Evolutionary conservation across 1,284 basidiomycete species (phyloP), one percentile per base, ranked within the genome.

Genomic region (Exobasidium rhododendri): DNA sequence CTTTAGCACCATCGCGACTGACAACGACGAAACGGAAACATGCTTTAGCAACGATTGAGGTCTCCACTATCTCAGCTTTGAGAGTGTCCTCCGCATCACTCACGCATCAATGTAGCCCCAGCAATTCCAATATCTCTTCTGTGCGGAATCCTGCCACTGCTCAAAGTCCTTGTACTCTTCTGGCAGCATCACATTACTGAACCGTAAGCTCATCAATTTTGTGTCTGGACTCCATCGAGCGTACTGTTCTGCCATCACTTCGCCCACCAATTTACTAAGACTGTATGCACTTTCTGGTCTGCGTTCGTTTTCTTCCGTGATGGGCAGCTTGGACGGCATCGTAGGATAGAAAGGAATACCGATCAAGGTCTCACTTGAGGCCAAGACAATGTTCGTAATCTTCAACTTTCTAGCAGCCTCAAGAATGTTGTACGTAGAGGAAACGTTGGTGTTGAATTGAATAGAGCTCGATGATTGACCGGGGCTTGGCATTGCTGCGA

Each of bases 211-310:
- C 62, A 81, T 66, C 58, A 81, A 75, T 63, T 81, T 82, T n/a
- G 70, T 59, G 40, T 74, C 68, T 4, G 75, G 71, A 47, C 80
- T 77, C 81, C 81, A 82, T 26, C 80, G 60, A 4, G 69, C 72
- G 64, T 69, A 81, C 59, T 82, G 80, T 43, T 80, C 80, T 1
- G 72, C 70, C 66, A 81, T 77, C 35, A 78, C 79, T 61, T 82
- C 81, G 2, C 80, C 80, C n/a, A 82, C 61, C 28, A 81, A 69
- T 69, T 82, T 82, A 51, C 72, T 68, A 14, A 82, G 69, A 5
- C 74, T 77, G 62, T 82, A 82, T 29, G 78, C 77, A 22, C 73
- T 76, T 61, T 82, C 81, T 10, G 81, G 81, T n/a, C 70, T 53
- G n/a, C 68, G 50, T 0, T 60, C 57, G 0, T 49, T 61, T 54